Conservation (phyloP, 2,329 filamentous ascomycete genomes). For the Neonectria neomacrospora region DNA sequence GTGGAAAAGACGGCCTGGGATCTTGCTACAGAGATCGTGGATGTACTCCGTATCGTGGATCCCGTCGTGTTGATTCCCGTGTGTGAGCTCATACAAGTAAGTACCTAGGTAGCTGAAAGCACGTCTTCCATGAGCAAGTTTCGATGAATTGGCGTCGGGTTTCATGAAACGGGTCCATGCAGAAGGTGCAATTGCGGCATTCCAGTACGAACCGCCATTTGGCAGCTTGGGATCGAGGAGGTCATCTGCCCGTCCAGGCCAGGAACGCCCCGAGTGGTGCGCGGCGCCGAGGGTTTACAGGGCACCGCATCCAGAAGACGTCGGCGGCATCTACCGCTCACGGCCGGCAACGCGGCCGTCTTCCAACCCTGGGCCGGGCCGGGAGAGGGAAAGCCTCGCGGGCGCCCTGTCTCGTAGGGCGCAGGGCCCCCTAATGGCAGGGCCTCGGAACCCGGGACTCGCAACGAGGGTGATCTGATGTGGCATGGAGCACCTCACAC, state of each 20-base stretch:
- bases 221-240: neutral
- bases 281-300: slow-evolving; percentile 11
- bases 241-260: slow-evolving; percentile 8
- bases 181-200: slow-evolving; percentile 2
- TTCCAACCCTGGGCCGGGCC: slow-evolving; percentile 14
- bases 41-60: slow-evolving; percentile 40
- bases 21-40: slow-evolving; percentile 42
- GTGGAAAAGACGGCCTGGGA: slow-evolving; percentile 16
- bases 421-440: neutral
- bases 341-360: slow-evolving; percentile 9
- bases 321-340: slow-evolving; percentile 22
- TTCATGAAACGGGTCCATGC: neutral
- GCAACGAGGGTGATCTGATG: slow-evolving; percentile 20
- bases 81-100: slow-evolving; percentile 2
- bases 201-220: slow-evolving; percentile 2
- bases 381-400: neutral
- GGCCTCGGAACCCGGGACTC: slow-evolving; percentile 13
- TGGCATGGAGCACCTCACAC: slow-evolving; percentile 10
- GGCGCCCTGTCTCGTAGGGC: neutral
- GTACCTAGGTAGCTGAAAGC: no score
- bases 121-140: neutral
- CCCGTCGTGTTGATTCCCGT: slow-evolving; percentile 39
- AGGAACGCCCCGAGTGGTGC: slow-evolving; percentile 11
- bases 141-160: neutral
- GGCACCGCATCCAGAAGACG: neutral